Evolutionary conservation across 2,329 filamentous ascomycete genomes (phyloP).

Genomic region (Fusarium torreyae): DNA sequence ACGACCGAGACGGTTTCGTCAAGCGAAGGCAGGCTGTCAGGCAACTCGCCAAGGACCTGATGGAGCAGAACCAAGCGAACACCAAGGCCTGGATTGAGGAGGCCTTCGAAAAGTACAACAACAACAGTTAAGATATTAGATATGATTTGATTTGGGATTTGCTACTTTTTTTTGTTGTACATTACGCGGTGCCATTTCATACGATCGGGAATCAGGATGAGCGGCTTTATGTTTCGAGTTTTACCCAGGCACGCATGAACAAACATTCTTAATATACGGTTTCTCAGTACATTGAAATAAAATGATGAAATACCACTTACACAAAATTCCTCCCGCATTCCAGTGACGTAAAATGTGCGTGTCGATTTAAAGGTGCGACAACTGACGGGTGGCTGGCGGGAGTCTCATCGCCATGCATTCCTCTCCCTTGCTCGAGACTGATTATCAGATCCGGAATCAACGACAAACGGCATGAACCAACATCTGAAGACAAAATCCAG

Average conservation of each 20-base stretch:
- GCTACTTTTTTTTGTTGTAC: slow-evolving; percentile 20
- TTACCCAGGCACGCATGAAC: slow-evolving; percentile 32
- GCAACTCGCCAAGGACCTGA: slow-evolving; percentile 27
- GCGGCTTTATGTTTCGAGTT: slow-evolving; percentile 39
- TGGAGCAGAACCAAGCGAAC: slow-evolving; percentile 43
- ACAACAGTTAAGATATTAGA: slow-evolving; percentile 21
- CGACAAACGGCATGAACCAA: not conserved
- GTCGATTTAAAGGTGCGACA: slow-evolving; percentile 8
- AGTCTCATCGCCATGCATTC: slow-evolving; percentile 26
- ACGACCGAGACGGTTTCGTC: slow-evolving; percentile 40
- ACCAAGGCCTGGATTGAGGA: slow-evolving; percentile 42
- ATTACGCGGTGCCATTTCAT: slow-evolving; percentile 35
- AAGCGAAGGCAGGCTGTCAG: slow-evolving; percentile 41
- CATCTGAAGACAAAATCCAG: not conserved
- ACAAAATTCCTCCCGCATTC: slow-evolving; percentile 10
- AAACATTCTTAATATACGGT: slow-evolving; percentile 39
- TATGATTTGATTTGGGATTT: slow-evolving; percentile 30
- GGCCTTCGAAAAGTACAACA: slow-evolving; percentile 30
- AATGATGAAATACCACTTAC: slow-evolving; percentile 27
- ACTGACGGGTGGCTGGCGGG: slow-evolving; percentile 24
- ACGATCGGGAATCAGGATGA: slow-evolving; percentile 46
- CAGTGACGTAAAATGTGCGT: slow-evolving; percentile 21
- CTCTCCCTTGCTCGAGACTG: slow-evolving; percentile 9
- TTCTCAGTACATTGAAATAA: slow-evolving; percentile 29
- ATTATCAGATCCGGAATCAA: slow-evolving; percentile 1